phyloP scores from a whole-genome alignment of 306 rosid species.

The Citrullus colocynthis region DNA sequence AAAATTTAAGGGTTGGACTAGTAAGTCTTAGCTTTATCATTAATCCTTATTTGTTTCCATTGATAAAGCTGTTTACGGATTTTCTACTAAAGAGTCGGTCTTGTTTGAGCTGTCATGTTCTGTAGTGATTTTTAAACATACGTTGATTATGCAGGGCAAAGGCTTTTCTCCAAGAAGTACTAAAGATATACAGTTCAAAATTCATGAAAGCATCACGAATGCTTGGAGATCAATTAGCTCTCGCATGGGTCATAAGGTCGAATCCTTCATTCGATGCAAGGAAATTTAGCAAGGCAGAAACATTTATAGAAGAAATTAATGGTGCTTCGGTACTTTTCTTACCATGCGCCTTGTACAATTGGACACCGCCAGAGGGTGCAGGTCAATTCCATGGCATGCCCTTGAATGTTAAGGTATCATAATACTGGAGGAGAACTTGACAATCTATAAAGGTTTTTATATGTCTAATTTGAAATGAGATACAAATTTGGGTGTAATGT shows the following conservation, averaged over 20 bases:
- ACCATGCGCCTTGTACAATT: slow-evolving; percentile 68
- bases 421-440: neutral
- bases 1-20: neutral
- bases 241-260: slow-evolving; percentile 81
- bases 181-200: slow-evolving; percentile 46
- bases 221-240: slow-evolving; percentile 97
- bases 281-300: slow-evolving; percentile 38
- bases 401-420: slow-evolving; percentile 68
- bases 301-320: slow-evolving; percentile 52
- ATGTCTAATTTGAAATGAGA: neutral
- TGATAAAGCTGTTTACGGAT: neutral
- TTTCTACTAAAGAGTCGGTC: neutral
- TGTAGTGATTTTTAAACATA: neutral
- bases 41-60: neutral
- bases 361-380: slow-evolving; percentile 99
- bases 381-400: slow-evolving; percentile 98
- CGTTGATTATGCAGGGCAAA: slow-evolving; percentile 46
- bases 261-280: slow-evolving; percentile 51
- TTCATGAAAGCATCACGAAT: slow-evolving; percentile 66
- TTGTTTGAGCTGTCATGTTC: neutral
- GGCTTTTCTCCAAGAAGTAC: slow-evolving; percentile 57
- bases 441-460: neutral
- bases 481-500: neutral
- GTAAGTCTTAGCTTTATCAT: neutral
- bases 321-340: slow-evolving; percentile 57